Base-by-base conservation (phyloP, 2,329 filamentous ascomycete species). In the Pseudogymnoascus sp. region DNA sequence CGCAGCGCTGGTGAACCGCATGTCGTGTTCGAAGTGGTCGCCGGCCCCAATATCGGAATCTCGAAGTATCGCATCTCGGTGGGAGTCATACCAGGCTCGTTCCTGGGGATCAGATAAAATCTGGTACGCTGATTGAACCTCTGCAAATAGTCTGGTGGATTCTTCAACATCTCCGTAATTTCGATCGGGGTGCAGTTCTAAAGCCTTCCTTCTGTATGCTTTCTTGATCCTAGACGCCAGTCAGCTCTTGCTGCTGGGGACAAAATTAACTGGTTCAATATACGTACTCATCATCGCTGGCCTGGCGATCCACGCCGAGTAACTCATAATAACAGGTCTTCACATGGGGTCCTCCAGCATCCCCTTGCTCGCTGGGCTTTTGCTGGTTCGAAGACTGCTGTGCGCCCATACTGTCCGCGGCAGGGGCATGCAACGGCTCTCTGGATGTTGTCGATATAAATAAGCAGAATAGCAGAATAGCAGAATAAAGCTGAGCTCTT, bases 81-180 rank as follows among this genome's bases (percentile, higher is more conserved):
- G 95, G 2, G 92, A 92, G 76, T 99, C 93, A 77, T 99, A 99
- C 95, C 95, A 99, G 34, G 93, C 89, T 69, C 95, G 86, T 75
- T 99, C 95, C 74, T 99, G 93, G 10, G 92, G 87, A 74, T 99
- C 95, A 1, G 93, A 96, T 1, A 99, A 83, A n/a, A 99, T 86
- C 75, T 97, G 91, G 74, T 99, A 96, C 57, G 95, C 95, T 37
- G 92, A 84, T 75, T 97, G 93, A 29, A 97, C 83, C 73, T 97
- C 92, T 60, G 95, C 92, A 73, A 99, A 99, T 62, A 87, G 86
- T 68, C 81, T 84, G 1, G 95, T 99, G 2, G 93, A 87, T 67
- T 86, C 84, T 71, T 96, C 91, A 66, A 89, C 87, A 72, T 97
- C 88, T 70, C 90, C 88, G 74, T 89, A 88, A 75, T 99, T 99